phyloP scores from a whole-genome alignment of 2,329 filamentous ascomycete genomes.

The Pseudogymnoascus sp. region DNA sequence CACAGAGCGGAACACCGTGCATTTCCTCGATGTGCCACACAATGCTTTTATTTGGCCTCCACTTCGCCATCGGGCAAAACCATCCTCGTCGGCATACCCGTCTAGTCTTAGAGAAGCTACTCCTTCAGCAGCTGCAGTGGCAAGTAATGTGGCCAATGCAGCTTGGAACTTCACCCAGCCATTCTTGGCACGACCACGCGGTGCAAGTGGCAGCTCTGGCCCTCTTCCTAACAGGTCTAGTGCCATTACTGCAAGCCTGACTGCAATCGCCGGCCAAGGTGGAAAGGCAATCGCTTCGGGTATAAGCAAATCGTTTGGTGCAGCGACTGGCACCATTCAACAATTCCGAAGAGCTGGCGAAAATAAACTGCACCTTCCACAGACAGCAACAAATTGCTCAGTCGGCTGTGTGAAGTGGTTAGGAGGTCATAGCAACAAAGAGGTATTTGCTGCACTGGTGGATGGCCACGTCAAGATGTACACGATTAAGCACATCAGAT shows the following conservation, averaged over 20 bases:
- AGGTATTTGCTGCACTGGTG: constrained; percentile 48
- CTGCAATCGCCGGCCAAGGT: constrained; percentile 54
- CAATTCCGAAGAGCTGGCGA: constrained; percentile 67
- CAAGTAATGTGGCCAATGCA: constrained; percentile 27
- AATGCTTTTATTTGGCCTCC: constrained; percentile 85
- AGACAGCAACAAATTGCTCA: constrained; percentile 43
- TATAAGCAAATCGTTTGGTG: constrained; percentile 65
- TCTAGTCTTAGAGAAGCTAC: constrained; percentile 30
- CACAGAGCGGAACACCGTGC: constrained; percentile 90
- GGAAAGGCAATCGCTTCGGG: constrained; percentile 66
- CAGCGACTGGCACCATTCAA: constrained; percentile 58
- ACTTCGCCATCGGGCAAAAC: constrained; percentile 40
- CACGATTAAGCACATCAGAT: constrained; percentile 33
- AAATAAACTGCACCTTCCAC: constrained; percentile 63
- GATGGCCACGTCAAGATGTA: constrained; percentile 60
- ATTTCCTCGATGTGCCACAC: constrained; percentile 78
- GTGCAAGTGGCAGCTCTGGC: constrained; percentile 21
- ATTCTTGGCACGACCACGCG: constrained; percentile 25
- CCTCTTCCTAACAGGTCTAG: constrained; percentile 20
- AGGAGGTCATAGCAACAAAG: constrained; percentile 47
- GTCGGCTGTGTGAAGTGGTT: constrained; percentile 59
- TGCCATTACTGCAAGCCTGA: constrained; percentile 22
- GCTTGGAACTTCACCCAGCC: constrained; percentile 27
- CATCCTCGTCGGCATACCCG: constrained; percentile 13
- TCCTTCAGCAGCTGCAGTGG: constrained; percentile 35